Conservation (phyloP, 2,329 filamentous ascomycete genomes). For the Talaromyces sp. region DNA sequence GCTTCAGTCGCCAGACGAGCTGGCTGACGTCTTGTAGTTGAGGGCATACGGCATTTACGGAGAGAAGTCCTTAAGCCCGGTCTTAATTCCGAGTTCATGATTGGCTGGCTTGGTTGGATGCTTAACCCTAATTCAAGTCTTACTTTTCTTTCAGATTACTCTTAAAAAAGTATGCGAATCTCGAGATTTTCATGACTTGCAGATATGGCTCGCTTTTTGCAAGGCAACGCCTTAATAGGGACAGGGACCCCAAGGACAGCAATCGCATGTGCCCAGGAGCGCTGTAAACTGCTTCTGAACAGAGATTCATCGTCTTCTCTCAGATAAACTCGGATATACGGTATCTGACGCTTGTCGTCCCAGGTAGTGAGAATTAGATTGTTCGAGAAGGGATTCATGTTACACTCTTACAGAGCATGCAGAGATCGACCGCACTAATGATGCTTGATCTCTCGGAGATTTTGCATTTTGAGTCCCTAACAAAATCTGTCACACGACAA, state of each 20-base stretch:
- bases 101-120: not conserved
- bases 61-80: slow-evolving; percentile 16
- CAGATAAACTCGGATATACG: not conserved
- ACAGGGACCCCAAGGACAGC: not conserved
- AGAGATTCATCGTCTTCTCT: not conserved
- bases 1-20: not conserved
- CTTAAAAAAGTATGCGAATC: not conserved
- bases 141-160: too few relatives aligned
- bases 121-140: not conserved
- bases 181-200: not conserved
- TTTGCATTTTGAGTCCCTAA: not conserved
- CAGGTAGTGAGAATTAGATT: not conserved
- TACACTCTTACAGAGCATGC: slow-evolving; percentile 3
- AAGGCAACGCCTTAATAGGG: not conserved
- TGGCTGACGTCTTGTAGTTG: not conserved
- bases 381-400: not conserved
- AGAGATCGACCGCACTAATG: not conserved
- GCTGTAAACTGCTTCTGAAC: not conserved
- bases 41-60: slow-evolving; percentile 13
- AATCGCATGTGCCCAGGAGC: not conserved
- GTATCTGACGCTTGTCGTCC: not conserved
- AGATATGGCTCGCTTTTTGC: not conserved
- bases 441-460: not conserved
- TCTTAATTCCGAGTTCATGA: not conserved
- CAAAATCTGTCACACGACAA: too few relatives aligned